These are phyloP conservation scores for Cerrena zonata DNA, from an alignment of 1,284 basidiomycete genomes.

Conservation along the genomic window DNA sequence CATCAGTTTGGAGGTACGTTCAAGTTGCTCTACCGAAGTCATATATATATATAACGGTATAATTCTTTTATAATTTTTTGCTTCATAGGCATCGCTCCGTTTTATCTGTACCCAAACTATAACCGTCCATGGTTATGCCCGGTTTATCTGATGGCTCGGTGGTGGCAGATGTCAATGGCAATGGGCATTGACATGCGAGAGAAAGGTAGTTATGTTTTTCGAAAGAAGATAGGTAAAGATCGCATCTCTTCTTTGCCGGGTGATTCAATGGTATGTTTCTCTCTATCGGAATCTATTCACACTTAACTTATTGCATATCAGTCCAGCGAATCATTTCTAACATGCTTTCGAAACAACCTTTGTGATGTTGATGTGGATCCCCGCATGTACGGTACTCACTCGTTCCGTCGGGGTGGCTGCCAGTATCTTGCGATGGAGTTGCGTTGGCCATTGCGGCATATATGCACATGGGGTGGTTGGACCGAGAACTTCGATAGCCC, in stretches of 20 bases:
- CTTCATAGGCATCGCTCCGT: neutral
- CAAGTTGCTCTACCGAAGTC: neutral
- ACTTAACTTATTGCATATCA: neutral
- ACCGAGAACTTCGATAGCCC: constrained; percentile 16
- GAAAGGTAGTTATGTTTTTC: neutral
- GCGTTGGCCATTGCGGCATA: constrained; percentile 15
- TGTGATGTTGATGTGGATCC: constrained; percentile 13
- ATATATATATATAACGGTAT: neutral
- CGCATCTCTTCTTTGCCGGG: neutral
- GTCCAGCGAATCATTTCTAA: neutral
- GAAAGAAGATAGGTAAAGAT: constrained; percentile 1
- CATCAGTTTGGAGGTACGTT: constrained; percentile 5
- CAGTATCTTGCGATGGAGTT: constrained; percentile 17
- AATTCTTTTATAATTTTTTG: neutral
- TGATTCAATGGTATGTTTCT: neutral
- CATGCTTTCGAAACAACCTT: neutral
- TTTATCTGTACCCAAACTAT: constrained; percentile 1
- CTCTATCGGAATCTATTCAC: neutral
- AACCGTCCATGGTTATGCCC: neutral
- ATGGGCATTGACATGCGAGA: neutral
- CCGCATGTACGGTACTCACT: constrained; percentile 21
- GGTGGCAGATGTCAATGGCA: neutral
- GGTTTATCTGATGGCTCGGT: neutral
- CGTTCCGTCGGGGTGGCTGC: constrained; percentile 21
- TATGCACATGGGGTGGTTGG: constrained; percentile 23